Base-by-base conservation (phyloP, 176 grass and related monocot genomes). In the Avena insularis region DNA sequence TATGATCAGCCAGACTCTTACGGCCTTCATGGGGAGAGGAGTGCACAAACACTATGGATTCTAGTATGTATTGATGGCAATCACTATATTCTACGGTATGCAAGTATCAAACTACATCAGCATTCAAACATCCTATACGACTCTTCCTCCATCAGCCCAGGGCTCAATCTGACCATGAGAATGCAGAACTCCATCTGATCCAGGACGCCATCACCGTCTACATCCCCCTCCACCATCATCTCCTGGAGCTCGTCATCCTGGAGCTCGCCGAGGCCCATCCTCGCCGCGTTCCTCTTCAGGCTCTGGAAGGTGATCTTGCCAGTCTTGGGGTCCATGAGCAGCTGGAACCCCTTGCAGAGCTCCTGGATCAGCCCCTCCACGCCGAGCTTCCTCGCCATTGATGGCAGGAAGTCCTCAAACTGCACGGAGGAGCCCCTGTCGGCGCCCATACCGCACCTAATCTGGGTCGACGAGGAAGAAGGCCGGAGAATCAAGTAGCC, bases 341-440 rank as follows among this genome's bases (percentile, higher is more conserved):
- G 75, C 87, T 83, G 70, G 85, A 98, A 98, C 75, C 94, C 97
- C 86, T 96, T 98, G 94, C 97, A 96, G 48, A 96, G 92, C 90
- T 98, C 93, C 81, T 82, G 69, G 70, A 98, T 90, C 75, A 98
- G 83, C 58, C 94, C 94, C 31, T 98, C 93, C 1, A 49, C 80
- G 0, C 97, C 94, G 36, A 98, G 90, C 60, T 90, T 90, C 86
- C 82, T 93, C 0, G 85, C 97, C 94, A 98, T 98, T 49, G 62
- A 71, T 9, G 97, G 94, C 38, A 98, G 78, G 74, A 92, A 98
- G 75, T 96, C 97, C 36, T 96, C 85, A 8, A 96, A 96, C 31
- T 82, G 79, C 14, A 94, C 13, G 3, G 79, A 77, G 23, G 86
- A 74, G 15, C 72, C 59, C 21, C 9, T 72, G 8, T 66, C 67